Evolutionary conservation across 495 filamentous ascomycete species (phyloP), one percentile per base, ranked within the genome.

Genomic region (Thozetella sp.): DNA sequence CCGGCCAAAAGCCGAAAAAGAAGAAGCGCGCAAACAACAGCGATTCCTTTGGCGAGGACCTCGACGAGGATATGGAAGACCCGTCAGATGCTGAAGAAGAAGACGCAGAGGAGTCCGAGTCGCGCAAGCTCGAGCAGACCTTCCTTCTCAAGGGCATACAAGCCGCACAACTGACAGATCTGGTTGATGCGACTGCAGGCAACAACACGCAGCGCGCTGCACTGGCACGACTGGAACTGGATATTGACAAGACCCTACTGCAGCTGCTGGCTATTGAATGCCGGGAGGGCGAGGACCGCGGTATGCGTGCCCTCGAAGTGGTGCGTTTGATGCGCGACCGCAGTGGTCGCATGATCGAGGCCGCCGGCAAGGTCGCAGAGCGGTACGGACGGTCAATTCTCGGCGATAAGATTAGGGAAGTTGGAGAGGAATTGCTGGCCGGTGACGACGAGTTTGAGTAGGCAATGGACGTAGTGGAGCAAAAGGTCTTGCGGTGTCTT

Each of bases 261-360:
- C 94, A 97, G 79, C 82, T 99, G 70, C 79, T 99, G 71, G 93
- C 91, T 26, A 79, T 88, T 23, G 95, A 97, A 79, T 97, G 95
- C 70, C 85, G 91, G 61, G 92, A 92, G 63, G 92, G 92, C 34
- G 96, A 98, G 69, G 93, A 97, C 46, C 80, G 88, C 17, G 95
- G 93, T 2, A 97, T 96, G 91, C 93, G 93, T 65, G 95, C 95
- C 9, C 77, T 99, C 25, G 96, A 99, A 74, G 64, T 83, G 51
- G 93, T 93, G 2, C 76, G 78, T 57, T 76, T 97, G 69, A 86
- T 97, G 87, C 80, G 80, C 40, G 92, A 97, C 71, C 76, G 84
- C 40, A 88, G 81, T 57, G 92, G 93, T 22, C 88, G 88, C 71
- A 96, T 96, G 90, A 67, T 94, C 22, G 92, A 95, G 69, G 89